phyloP scores from a whole-genome alignment of 2,329 filamentous ascomycete species.

The Emmonsiellopsis sp. region DNA sequence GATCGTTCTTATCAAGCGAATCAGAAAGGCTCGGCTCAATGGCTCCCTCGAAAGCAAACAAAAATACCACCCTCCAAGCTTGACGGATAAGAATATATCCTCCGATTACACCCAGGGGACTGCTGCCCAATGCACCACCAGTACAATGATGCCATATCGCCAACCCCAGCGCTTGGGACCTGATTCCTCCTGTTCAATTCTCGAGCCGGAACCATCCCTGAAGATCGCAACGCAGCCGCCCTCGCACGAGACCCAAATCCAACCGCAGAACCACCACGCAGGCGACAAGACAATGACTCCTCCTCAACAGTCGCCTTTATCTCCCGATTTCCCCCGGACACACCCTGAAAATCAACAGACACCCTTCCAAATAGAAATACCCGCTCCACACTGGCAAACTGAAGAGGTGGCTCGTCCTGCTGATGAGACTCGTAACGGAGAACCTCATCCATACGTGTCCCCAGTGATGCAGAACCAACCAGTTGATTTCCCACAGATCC shows the following conservation, averaged over 20 bases:
- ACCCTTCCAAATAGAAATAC: neutral
- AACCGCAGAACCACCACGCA: neutral
- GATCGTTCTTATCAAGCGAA: neutral
- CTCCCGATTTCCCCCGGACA: neutral
- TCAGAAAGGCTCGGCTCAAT: neutral
- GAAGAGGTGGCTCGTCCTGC: neutral
- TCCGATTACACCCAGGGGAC: neutral
- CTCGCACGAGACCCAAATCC: neutral
- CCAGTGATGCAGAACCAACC: neutral
- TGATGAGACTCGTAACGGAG: neutral
- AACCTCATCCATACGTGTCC: neutral
- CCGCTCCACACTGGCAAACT: constrained; percentile 1
- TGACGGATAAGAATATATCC: neutral
- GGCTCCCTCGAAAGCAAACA: neutral
- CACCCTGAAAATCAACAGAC: neutral
- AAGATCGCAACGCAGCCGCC: neutral
- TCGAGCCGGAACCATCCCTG: constrained; percentile 29
- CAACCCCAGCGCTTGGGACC: constrained; percentile 32
- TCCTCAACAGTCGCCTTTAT: neutral
- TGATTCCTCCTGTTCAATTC: constrained; percentile 50
- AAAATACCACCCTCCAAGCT: neutral
- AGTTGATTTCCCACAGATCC: constrained; percentile 2
- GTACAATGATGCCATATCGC: neutral
- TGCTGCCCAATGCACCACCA: neutral
- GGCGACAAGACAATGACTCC: neutral